Evolutionary conservation across 108 stramenopile genomes (phyloP), one percentile per base, ranked within the genome.

Genomic region (Asterionellopsis glacialis): DNA sequence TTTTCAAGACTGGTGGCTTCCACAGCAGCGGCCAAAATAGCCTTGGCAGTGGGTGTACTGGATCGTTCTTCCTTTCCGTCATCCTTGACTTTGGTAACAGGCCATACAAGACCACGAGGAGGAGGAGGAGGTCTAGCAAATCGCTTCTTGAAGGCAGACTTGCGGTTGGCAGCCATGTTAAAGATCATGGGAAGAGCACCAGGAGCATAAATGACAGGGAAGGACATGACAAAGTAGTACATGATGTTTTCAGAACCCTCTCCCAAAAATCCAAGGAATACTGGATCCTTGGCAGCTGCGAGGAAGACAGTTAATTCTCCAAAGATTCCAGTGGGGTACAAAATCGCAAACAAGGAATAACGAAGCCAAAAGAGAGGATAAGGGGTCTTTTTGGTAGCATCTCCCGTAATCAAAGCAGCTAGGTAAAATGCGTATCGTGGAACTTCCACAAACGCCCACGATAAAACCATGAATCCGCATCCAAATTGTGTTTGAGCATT

Each of bases 401-500:
- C 88, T 16, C 88, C 88, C 10, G 85, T 82, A 41, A 95, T 45
- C 21, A 97, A 60, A 45, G 95, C 96, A 18, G 79, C 55, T 12
- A 93, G 70, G 70, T 97, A 97, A 65, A 98, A 99, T 5, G 91
- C 73, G 82, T 99, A 99, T 19, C 98, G 95, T 23, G 91, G 87
- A 25, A 96, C 89, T 70, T 96, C 95, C 6, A 96, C 95, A 25
- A 81, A 48, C 0, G 92, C 61, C 97, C 95, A 96, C 16, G 85
- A 84, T 18, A 91, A 50, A 27, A 92, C 84, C 94, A 95, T 93
- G 9, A 97, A 59, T 22, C 87, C 83, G 48, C 88, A 78, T 55
- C 88, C 89, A 83, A 75, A 93, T 78, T 91, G 90, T 21, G 63
- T 79, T 66, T 91, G 93, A 40, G 95, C 88, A 1, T 59, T 61